Base-by-base conservation (phyloP, 2,329 filamentous ascomycete species). In the Biscogniauxia mediterranea region DNA sequence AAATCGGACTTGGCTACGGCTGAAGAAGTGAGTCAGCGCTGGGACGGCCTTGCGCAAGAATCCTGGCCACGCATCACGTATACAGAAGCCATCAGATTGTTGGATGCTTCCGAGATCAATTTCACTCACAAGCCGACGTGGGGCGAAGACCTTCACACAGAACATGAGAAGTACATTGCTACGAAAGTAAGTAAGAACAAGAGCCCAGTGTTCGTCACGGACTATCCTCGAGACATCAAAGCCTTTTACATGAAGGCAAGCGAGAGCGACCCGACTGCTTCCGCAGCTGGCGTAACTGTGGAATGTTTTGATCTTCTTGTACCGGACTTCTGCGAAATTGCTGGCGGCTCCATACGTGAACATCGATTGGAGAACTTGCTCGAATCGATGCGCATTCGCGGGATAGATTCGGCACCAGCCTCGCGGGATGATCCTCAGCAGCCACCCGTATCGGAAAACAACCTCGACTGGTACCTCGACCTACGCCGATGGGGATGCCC, bases 281-380 rank as follows among this genome's bases (percentile, higher is more conserved):
- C 67, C 38, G 50, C 54, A 46, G 56, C 68, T 15, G 74, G 75
- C 53, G 68, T 73, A 54, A 96, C 92, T 4, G 92, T 92, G 13
- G 91, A 93, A 62, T 96, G 92, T 77, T 97, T 97, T 73, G 93
- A 97, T 75, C 84, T 97, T 54, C 81, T 97, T 17, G 87, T 97
- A 17, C 92, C 92, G 17, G 90, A 93, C 61, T 83, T 94, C 60
- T 93, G 91, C 73, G 93, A 97, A 77, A 85, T 97, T 55, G 91
- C 90, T 1, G 93, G 93, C 25, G 93, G 93, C 42, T 96, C 92
- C 3, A 86, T 97, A 81, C 92, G 93, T 77, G 93, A 97, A 77
- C 87, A 96, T 76, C 86, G 90, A 52, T 79, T 93, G 42, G 77
- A 84, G 1, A 79, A 87, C 53, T 81, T 96, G 21, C 77, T 89